Percentiles rank a stretch among this genome's conserved stretches.
phyloP scores from a whole-genome alignment of 2,329 filamentous ascomycete species.

The Fulvia fulva region DNA sequence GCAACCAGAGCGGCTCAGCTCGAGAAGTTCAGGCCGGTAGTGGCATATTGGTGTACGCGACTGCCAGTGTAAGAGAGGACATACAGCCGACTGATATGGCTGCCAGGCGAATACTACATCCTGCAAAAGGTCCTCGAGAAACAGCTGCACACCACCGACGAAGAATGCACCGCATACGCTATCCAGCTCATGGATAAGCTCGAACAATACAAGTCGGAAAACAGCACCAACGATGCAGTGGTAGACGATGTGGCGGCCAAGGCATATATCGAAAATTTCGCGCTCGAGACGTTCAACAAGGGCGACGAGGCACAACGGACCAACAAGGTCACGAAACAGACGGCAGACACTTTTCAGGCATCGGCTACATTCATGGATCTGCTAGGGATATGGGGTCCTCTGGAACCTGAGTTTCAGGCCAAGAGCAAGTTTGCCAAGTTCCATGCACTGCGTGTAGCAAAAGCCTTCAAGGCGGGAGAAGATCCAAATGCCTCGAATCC shows the following conservation, averaged over 20 bases:
- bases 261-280: slow-evolving; percentile 93
- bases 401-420: slow-evolving; percentile 69
- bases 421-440: slow-evolving; percentile 98
- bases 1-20: slow-evolving; percentile 80
- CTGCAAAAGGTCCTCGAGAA: slow-evolving; percentile 85
- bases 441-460: slow-evolving; percentile 85
- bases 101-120: slow-evolving; percentile 78
- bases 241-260: slow-evolving; percentile 80
- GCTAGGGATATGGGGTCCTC: slow-evolving; percentile 73
- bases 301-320: slow-evolving; percentile 78
- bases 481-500: slow-evolving; percentile 93
- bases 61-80: slow-evolving; percentile 8
- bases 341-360: slow-evolving; percentile 88
- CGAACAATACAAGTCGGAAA: slow-evolving; percentile 72
- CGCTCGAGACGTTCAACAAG: slow-evolving; percentile 77
- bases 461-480: slow-evolving; percentile 82
- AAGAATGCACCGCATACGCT: slow-evolving; percentile 77
- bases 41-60: slow-evolving; percentile 89
- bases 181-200: slow-evolving; percentile 84
- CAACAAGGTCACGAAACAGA: slow-evolving; percentile 66
- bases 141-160: slow-evolving; percentile 71
- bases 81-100: slow-evolving; percentile 14
- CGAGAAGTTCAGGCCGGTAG: slow-evolving; percentile 76
- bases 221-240: slow-evolving; percentile 76
- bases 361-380: slow-evolving; percentile 90